phyloP scores from a whole-genome alignment of 176 grass and related monocot genomes.

The Tillandsia fasciculata region DNA sequence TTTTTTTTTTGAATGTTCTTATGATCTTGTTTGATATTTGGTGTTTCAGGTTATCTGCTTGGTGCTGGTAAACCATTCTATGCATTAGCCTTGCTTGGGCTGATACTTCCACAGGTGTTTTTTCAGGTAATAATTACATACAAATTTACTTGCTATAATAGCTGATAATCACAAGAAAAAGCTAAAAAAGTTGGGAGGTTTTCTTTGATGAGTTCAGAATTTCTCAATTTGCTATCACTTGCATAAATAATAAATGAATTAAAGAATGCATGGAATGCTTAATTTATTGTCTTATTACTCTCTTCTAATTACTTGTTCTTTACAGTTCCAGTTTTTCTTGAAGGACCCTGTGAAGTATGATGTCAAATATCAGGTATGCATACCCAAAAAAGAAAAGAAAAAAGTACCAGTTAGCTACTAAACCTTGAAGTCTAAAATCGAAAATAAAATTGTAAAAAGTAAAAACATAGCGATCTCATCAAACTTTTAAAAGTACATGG shows the following conservation, averaged over 20 bases:
- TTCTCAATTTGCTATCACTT: neutral
- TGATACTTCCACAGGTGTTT: conserved; percentile 38
- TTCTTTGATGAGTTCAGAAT: neutral
- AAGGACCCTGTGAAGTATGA: conserved; percentile 47
- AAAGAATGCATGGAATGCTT: neutral
- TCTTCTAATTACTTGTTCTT: neutral
- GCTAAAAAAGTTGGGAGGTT: neutral
- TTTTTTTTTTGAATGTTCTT: neutral
- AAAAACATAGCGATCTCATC: neutral
- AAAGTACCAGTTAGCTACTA: neutral
- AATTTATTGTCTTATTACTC: neutral
- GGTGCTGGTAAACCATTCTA: conserved; percentile 36
- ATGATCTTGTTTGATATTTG: neutral
- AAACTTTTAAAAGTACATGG: neutral
- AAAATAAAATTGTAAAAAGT: neutral
- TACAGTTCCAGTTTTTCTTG: conserved; percentile 49
- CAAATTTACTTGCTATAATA: neutral
- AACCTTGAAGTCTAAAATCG: neutral
- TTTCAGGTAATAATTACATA: conserved; percentile 36
- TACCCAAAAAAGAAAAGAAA: neutral
- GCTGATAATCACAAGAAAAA: too few relatives aligned
- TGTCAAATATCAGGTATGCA: conserved; percentile 45
- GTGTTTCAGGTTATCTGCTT: conserved; percentile 39
- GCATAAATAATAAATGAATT: conserved; percentile 1
- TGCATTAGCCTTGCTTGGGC: conserved; percentile 35